Conservation (phyloP, 176 grass and related monocot species). For the Aegilops speltoides region DNA sequence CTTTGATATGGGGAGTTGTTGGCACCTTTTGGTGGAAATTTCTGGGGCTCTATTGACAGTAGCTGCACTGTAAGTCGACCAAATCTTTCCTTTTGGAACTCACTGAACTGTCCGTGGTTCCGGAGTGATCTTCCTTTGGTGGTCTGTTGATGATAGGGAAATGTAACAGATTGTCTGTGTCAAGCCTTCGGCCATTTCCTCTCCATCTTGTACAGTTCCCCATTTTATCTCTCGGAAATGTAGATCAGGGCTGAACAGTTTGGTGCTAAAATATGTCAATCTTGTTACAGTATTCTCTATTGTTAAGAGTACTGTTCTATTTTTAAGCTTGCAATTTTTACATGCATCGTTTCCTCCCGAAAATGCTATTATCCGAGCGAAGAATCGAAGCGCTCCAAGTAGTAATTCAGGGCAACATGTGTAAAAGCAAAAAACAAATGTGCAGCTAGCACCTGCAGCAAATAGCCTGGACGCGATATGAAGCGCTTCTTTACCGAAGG, state of each 20-base stretch:
- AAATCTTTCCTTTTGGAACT: background rate
- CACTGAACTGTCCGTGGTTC: background rate
- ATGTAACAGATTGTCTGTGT: slow-evolving; percentile 11
- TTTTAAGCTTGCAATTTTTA: background rate
- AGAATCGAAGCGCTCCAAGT: background rate
- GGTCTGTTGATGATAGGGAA: background rate
- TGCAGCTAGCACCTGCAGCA: background rate
- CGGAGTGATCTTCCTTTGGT: background rate
- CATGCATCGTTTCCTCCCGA: background rate
- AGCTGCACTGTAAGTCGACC: background rate
- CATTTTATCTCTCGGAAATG: background rate
- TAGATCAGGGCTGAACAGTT: background rate
- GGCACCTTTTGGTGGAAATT: slow-evolving; percentile 91
- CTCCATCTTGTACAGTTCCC: background rate
- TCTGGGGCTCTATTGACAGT: slow-evolving; percentile 73
- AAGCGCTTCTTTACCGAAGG: background rate
- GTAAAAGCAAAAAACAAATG: background rate
- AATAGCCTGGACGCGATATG: background rate
- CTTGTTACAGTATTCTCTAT: background rate
- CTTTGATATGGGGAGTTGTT: slow-evolving; percentile 68
- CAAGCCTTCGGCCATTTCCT: background rate
- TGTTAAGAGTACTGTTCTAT: too few relatives aligned
- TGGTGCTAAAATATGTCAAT: background rate
- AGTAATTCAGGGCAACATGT: background rate
- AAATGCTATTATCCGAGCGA: background rate